Base-by-base conservation (phyloP, 2,329 filamentous ascomycete genomes). In the Bipolaris cookei region DNA sequence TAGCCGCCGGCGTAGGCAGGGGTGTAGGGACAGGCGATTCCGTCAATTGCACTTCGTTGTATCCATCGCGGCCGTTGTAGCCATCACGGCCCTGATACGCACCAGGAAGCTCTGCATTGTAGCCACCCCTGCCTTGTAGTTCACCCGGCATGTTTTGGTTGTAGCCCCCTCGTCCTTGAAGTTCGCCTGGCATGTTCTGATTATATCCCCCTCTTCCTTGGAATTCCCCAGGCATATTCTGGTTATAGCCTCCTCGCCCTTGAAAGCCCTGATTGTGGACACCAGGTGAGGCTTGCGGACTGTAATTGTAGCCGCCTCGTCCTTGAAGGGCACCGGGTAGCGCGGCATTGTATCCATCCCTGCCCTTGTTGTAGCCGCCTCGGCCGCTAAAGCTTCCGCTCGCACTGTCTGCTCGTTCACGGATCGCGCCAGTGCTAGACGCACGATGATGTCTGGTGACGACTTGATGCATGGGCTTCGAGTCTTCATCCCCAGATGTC, bases 21-120 rank as follows among this genome's bases (percentile, higher is more conserved):
- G 74, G 72, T 4, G 73, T 75, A 1, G 72, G 70, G 5, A 69
- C 58, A 10, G 74, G 72, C 2, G 74, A 75, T 14, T 77, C 74
- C 14, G 63, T 71, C 20, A 47, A 48, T 28, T 66, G 64, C 10
- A 57, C 66, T 16, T 64, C 65, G 21, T 75, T 76, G 61, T 75
- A 75, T 2, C 71, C 71, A 21, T 70, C 70, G 2, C 71, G 57
- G 1, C 69, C 72, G 35, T 72, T 74, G 54, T 76, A 75, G n/a
- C 74, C 74, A 41, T 71, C 70, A 18, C 74, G 69, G 8, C 75
- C 74, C 30, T 74, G 71, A 54, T 68, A 71, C 16, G 65, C 63
- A 45, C 71, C 72, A 32, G 66, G 63, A 13, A 71, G 58, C 45
- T 52, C 69, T 39, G 54, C 59, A n/a, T 73, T 71, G 58, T 75